These are phyloP conservation scores for Thielaviopsis musarum DNA, from an alignment of 2,329 filamentous ascomycete species.

Conservation along the genomic window DNA sequence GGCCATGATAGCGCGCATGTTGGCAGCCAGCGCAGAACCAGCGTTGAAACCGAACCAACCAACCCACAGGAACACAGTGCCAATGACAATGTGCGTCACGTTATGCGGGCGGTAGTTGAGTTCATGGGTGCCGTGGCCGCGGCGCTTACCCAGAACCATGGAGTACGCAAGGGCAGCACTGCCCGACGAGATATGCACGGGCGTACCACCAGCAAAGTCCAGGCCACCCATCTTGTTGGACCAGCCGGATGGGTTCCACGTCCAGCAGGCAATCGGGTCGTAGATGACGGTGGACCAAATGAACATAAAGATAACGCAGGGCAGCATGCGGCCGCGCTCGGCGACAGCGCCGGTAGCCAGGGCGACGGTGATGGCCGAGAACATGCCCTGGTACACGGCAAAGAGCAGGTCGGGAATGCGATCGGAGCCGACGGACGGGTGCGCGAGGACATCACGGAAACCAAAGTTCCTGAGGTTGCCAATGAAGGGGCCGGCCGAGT, in stretches of 20 bases:
- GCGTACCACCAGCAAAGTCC: conserved; percentile 80
- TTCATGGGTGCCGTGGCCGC: conserved; percentile 72
- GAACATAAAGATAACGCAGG: conserved; percentile 84
- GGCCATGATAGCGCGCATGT: conserved; percentile 73
- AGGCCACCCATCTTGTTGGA: conserved; percentile 61
- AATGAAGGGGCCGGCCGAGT: conserved; percentile 57
- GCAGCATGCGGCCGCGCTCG: conserved; percentile 75
- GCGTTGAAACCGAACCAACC: conserved; percentile 95
- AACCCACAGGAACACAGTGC: conserved; percentile 87
- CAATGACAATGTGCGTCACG: conserved; percentile 80
- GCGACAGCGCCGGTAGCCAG: conserved; percentile 72
- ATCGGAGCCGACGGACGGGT: conserved; percentile 55
- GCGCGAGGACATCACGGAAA: conserved; percentile 57
- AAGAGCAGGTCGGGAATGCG: conserved; percentile 72
- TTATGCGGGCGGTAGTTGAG: conserved; percentile 88
- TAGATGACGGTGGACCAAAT: conserved; percentile 83
- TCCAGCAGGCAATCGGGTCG: conserved; percentile 89
- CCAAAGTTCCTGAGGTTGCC: conserved; percentile 68
- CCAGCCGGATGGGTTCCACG: conserved; percentile 77
- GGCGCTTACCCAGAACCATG: conserved; percentile 74
- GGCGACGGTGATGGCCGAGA: conserved; percentile 71
- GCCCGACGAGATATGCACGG: conserved; percentile 76
- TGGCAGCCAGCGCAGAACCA: conserved; percentile 64
- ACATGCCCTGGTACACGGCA: conserved; percentile 78
- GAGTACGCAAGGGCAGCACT: conserved; percentile 75